Percentiles rank a stretch among this genome's conserved stretches.
phyloP scores from a whole-genome alignment of 345 rosid species.

The Gynandropsis gynandra region DNA sequence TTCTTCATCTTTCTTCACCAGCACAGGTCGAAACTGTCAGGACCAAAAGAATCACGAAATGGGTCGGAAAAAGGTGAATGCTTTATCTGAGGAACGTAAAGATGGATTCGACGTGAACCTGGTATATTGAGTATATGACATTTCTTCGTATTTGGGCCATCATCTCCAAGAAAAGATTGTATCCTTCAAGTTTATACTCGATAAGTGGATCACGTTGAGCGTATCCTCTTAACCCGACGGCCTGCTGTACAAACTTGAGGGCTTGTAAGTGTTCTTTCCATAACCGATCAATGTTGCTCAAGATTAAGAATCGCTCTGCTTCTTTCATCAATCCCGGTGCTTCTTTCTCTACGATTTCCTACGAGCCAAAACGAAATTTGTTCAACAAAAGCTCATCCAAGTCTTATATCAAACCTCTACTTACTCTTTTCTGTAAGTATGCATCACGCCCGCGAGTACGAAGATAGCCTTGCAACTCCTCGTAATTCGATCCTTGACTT shows the following conservation, averaged over 20 bases:
- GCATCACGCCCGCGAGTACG: conserved; percentile 81
- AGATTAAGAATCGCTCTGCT: conserved; percentile 77
- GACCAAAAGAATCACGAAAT: background rate
- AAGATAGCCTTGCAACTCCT: conserved; percentile 68
- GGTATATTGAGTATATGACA: conserved; percentile 92
- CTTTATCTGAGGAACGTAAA: background rate
- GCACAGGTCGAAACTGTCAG: conserved; percentile 77
- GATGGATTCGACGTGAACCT: conserved; percentile 34
- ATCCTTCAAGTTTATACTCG: conserved; percentile 95
- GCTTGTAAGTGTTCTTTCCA: conserved; percentile 99
- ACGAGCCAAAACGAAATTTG: conserved; percentile 5
- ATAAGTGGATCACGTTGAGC: conserved; percentile 97
- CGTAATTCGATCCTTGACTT: conserved; percentile 59
- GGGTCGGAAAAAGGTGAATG: background rate
- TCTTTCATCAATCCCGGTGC: conserved; percentile 88
- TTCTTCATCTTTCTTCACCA: conserved; percentile 68
- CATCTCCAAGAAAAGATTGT: conserved; percentile 91
- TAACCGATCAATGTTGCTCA: conserved; percentile 86
- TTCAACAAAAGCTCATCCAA: conserved; percentile 5
- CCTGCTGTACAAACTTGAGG: conserved; percentile 92
- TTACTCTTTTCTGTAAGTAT: conserved; percentile 81
- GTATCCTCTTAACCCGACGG: conserved; percentile 92
- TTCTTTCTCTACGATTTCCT: conserved; percentile 79
- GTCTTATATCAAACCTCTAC: background rate
- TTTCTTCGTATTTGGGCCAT: conserved; percentile 97